phyloP scores from a whole-genome alignment of 2,329 filamentous ascomycete genomes.

The Achaetomium macrosporum region DNA sequence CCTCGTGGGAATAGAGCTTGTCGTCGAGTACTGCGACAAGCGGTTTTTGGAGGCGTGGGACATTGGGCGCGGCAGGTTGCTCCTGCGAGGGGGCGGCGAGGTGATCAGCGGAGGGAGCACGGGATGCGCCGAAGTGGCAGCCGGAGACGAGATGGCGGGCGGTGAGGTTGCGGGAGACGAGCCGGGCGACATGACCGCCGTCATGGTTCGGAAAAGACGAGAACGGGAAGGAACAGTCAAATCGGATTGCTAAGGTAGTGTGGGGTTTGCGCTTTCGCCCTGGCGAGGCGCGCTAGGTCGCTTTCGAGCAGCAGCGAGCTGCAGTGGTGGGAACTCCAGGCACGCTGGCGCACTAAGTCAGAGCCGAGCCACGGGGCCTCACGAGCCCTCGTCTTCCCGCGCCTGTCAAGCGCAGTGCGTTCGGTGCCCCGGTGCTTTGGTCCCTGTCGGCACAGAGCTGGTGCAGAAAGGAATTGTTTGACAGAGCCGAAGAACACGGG shows the following conservation, averaged over 20 bases:
- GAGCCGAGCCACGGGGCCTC: slow-evolving; percentile 9
- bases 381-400: neutral
- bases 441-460: neutral
- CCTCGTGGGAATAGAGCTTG: slow-evolving; percentile 56
- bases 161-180: slow-evolving; percentile 51
- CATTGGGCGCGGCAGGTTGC: slow-evolving; percentile 58
- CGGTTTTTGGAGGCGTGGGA: slow-evolving; percentile 76
- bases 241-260: slow-evolving; percentile 10
- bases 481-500: neutral
- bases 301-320: neutral
- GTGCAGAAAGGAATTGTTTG: neutral
- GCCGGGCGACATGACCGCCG: slow-evolving; percentile 52
- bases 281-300: neutral
- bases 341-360: slow-evolving; percentile 9
- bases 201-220: slow-evolving; percentile 36
- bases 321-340: slow-evolving; percentile 14
- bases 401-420: neutral
- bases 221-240: slow-evolving; percentile 22
- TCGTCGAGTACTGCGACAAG: slow-evolving; percentile 75
- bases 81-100: slow-evolving; percentile 51
- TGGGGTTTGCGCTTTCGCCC: slow-evolving; percentile 19
- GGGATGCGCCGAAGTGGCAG: slow-evolving; percentile 47
- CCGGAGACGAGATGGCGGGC: slow-evolving; percentile 40
- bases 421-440: neutral
- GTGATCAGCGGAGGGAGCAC: slow-evolving; percentile 53